phyloP scores from a whole-genome alignment of 192 early-diverging fungal genomes.

The Coemansia sp. region DNA sequence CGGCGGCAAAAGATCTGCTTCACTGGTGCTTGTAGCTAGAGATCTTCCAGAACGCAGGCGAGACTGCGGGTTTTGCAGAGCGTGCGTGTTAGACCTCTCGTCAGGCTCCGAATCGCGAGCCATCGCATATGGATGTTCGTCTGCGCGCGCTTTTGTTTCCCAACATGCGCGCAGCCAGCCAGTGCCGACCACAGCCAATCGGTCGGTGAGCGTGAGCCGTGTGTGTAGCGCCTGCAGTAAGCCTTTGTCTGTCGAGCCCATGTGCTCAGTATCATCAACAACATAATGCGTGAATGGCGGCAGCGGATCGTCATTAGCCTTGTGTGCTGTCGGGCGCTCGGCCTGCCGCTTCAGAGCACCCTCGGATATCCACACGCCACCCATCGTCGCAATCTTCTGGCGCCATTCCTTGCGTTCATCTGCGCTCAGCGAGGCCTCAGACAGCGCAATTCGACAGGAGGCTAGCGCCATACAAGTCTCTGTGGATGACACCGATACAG shows the following conservation, averaged over 20 bases:
- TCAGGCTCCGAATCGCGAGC: no score
- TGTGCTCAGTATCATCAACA: conserved; percentile 17
- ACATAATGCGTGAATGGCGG: conserved; percentile 29
- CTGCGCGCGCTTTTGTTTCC: conserved; percentile 2
- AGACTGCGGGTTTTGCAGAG: background rate
- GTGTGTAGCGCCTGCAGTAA: background rate
- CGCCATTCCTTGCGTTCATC: conserved; percentile 16
- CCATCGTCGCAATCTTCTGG: conserved; percentile 8
- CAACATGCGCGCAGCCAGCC: conserved; percentile 33
- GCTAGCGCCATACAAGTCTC: conserved; percentile 4
- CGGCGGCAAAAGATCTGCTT: conserved; percentile 7
- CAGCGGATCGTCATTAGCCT: background rate
- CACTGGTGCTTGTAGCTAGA: background rate
- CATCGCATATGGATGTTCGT: conserved; percentile 5
- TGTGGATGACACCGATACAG: background rate
- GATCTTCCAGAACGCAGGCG: background rate
- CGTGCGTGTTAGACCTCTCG: background rate
- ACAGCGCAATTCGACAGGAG: conserved; percentile 27
- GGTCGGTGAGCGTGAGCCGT: background rate
- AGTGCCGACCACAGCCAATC: conserved; percentile 1
- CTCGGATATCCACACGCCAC: conserved; percentile 16
- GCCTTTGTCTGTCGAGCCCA: background rate
- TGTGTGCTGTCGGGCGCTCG: background rate
- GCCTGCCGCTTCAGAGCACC: background rate
- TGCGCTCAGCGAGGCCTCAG: conserved; percentile 13